These are phyloP conservation scores for Penicillium paxilli DNA, from an alignment of 495 filamentous ascomycete genomes.

Conservation along the genomic window DNA sequence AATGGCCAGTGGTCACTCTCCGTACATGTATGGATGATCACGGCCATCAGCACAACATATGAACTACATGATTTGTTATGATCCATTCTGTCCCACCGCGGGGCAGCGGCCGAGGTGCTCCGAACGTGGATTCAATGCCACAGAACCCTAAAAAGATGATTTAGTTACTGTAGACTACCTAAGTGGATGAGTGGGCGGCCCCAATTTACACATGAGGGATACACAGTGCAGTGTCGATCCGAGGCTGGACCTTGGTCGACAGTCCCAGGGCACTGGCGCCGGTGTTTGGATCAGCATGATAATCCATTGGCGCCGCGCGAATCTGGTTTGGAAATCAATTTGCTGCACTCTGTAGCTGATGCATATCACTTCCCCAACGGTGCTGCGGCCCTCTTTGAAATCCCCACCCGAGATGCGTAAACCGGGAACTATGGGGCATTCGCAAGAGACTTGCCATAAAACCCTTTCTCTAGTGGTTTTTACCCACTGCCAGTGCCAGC, in stretches of 20 bases:
- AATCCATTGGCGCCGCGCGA: background rate
- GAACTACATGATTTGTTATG: background rate
- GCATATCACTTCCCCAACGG: conserved; percentile 6
- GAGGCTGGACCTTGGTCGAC: conserved; percentile 8
- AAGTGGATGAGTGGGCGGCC: background rate
- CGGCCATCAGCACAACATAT: background rate
- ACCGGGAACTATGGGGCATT: conserved; percentile 6
- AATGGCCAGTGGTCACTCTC: background rate
- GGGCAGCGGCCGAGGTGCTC: conserved; percentile 4
- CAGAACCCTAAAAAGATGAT: background rate
- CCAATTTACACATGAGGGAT: conserved; percentile 4
- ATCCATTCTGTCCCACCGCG: background rate
- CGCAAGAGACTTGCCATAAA: conserved; percentile 3
- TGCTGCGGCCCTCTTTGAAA: background rate
- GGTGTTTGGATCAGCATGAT: conserved; percentile 7
- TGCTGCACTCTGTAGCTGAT: conserved; percentile 3
- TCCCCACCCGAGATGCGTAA: background rate
- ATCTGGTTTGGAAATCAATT: background rate
- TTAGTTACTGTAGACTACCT: background rate
- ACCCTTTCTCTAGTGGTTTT: background rate
- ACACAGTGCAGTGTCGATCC: conserved; percentile 7
- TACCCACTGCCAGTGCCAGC: background rate
- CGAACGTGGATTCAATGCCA: background rate
- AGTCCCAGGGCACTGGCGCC: background rate
- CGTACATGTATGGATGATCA: background rate